Evolutionary conservation across 2,329 filamentous ascomycete genomes (phyloP).

Genomic region (Pseudocercospora pini-densiflorae): DNA sequence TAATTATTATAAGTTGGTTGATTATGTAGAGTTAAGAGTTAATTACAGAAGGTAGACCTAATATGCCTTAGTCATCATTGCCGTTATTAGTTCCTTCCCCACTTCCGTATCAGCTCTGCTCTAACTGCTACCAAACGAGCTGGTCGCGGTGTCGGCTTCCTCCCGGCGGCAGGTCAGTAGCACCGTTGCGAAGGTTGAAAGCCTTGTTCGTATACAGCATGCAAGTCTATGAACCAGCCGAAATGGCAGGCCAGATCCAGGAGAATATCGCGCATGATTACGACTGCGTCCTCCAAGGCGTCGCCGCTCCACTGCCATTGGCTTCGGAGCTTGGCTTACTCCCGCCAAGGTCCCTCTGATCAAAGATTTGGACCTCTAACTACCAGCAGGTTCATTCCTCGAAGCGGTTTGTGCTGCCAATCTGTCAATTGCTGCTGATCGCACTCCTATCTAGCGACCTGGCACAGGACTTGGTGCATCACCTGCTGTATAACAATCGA

Average conservation of each 20-base stretch:
- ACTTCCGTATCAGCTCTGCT: no score
- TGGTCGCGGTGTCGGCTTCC: not conserved
- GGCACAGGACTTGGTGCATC: slow-evolving; percentile 13
- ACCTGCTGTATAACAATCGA: not conserved
- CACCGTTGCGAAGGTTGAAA: not conserved
- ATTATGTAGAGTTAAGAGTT: no score
- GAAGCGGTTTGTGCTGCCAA: slow-evolving; percentile 5
- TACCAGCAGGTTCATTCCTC: not conserved
- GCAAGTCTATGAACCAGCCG: not conserved
- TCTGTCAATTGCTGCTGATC: slow-evolving; percentile 15
- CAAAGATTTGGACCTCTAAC: not conserved
- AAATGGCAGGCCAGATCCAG: not conserved
- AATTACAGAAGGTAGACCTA: no score
- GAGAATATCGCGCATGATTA: not conserved
- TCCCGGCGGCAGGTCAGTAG: not conserved
- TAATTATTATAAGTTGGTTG: no score
- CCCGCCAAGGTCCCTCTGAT: not conserved
- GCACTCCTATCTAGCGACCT: slow-evolving; percentile 7
- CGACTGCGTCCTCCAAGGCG: not conserved
- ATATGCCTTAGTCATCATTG: no score
- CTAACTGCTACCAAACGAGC: not conserved
- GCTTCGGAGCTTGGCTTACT: slow-evolving; percentile 3
- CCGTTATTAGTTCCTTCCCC: no score
- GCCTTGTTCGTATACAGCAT: not conserved
- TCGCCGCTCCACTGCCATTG: not conserved